Percentiles rank a stretch among this genome's conserved stretches.
phyloP scores from a whole-genome alignment of 2,329 filamentous ascomycete genomes.

The Fusarium odoratissimum region DNA sequence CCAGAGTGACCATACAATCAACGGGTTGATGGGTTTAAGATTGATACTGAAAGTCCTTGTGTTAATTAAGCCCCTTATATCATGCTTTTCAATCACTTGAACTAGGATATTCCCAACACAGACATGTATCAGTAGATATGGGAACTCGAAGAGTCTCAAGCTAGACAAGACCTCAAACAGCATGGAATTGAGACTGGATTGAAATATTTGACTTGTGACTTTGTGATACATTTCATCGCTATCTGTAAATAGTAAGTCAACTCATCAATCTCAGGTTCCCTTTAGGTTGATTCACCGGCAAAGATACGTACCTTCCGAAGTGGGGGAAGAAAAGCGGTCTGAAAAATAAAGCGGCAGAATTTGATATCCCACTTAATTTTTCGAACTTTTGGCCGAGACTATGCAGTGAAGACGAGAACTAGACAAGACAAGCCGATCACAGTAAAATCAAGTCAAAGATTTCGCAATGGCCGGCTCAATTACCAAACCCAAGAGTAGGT shows the following conservation, averaged over 20 bases:
- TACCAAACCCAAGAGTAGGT: slow-evolving; percentile 66
- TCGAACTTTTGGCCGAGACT: slow-evolving; percentile 40
- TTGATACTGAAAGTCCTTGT: not conserved
- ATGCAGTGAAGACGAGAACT: slow-evolving; percentile 17
- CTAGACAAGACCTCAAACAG: not conserved
- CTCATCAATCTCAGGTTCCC: not conserved
- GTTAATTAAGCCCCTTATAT: not conserved
- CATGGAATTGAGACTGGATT: no score
- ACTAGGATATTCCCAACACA: not conserved
- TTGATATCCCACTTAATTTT: slow-evolving; percentile 54
- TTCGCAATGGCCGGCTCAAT: slow-evolving; percentile 64
- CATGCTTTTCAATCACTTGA: not conserved
- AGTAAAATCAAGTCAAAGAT: slow-evolving; percentile 20
- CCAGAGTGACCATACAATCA: not conserved
- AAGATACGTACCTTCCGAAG: slow-evolving; percentile 31
- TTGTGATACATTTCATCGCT: not conserved
- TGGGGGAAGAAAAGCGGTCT: slow-evolving; percentile 49
- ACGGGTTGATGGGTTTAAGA: not conserved
- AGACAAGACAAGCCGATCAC: slow-evolving; percentile 21
- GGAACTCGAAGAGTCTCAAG: not conserved
- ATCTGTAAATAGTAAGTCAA: not conserved
- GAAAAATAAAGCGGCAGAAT: slow-evolving; percentile 50
- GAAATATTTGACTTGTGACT: not conserved
- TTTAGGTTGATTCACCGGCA: not conserved
- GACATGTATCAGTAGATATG: not conserved